Base-by-base conservation (phyloP, 257 asterid genomes). In the Pogostemon cablin region DNA sequence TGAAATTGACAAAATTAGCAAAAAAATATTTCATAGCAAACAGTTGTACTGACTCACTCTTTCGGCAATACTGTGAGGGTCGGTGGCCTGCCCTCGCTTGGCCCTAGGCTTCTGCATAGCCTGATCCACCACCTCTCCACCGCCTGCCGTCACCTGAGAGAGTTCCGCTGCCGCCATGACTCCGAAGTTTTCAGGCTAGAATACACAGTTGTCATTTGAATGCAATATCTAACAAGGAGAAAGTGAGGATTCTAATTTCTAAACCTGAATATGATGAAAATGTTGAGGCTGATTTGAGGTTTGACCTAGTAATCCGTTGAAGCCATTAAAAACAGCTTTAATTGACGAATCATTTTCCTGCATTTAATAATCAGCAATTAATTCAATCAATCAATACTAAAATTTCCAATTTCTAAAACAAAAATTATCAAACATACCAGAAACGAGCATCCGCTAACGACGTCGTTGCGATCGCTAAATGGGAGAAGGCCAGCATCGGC, bases 11-110 rank as follows among this genome's bases (percentile, higher is more conserved):
- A 62, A 40, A 38, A 40, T 43, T 4, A 44, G 7, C 46, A 25
- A 59, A 68, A 39, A 61, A 34, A 34, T 3, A 69, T 4, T 20
- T 7, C 4, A 4, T 47, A 43, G 43, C 32, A 48, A 58, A 43
- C 10, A 46, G 10, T 44, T 35, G 64, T 49, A 48, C 62, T 60
- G 60, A 77, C 92, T 39, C 78, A 90, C 97, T 75, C 97, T 81
- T 80, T 90, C 97, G 57, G 97, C 97, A 42, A 90, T 90, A 73
- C 97, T 90, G 79, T 90, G 97, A 47, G 97, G 97, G 80, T 90
- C 96, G n/a, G 97, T 90, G 12, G 97, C 97, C 83, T 90, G 97
- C 62, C 97, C 97, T 80, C 97, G 82, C 39, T 91, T 82, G 5
- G 97, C 96, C 81, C 97, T 82, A 58, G 85, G 92, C 72, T 90